Base-by-base conservation (phyloP, 2,329 filamentous ascomycete species). In the Scopulariopsis brevicaulis region DNA sequence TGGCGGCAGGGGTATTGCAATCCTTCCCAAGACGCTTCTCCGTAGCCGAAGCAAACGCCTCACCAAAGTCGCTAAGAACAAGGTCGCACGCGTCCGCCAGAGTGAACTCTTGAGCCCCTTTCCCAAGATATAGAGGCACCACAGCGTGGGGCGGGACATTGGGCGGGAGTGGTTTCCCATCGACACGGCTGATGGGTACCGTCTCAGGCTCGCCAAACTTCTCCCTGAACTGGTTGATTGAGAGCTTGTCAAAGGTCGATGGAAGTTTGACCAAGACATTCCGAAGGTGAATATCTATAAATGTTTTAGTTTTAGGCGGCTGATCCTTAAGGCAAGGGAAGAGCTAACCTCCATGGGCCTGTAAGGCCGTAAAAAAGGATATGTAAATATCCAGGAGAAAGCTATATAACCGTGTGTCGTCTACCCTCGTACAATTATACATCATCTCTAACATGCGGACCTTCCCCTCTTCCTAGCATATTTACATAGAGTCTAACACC, bases 31-130 rank as follows among this genome's bases (percentile, higher is more conserved):
- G 60, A 32, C 66, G 65, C 54, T 46, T 2, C 1, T 67, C 62
- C 25, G 53, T 60, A 18, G 55, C 58, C 22, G 67, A 65, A 1
- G 62, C 46, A 58, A 69, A 71, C 8, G 68, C 61, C 55, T 69
- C 67, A 15, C 68, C 68, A 63, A 71, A 72, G 61, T 72, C 70
- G 60, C 61, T 63, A 1, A 73, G 67, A 54, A 71, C 58, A 0
- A 68, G 50, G 6, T 61, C 60, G 20, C 18, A 20, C 1, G 65
- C 61, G 14, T 73, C 70, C 1, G 61, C 60, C 25, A 69, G 35
- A 12, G 60, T 60, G 53, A 70, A 65, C 0, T 67, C 58, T 51
- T 68, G 61, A 8, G 66, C 65, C 8, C 62, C 43, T 60, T 69
- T 68, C 1, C 66, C 68, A 28, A 71, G 62, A 43, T 57, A 52